These are phyloP conservation scores for Suhomyces sp. DNA, from an alignment of 805 yeast species.

Conservation along the genomic window DNA sequence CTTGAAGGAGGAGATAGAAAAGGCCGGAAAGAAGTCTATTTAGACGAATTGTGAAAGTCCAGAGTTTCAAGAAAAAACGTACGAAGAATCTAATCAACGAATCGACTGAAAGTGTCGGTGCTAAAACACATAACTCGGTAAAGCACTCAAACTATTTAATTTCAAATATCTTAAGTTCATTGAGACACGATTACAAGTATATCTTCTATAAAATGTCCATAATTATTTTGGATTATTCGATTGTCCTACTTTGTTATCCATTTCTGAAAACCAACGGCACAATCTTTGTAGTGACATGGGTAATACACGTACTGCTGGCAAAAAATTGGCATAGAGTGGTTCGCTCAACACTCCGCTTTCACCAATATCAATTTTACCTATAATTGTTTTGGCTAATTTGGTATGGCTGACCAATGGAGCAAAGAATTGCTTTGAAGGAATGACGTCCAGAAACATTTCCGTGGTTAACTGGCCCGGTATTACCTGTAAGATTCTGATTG, in stretches of 20 bases:
- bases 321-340: conserved; percentile 48
- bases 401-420: conserved; percentile 48
- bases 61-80: no score
- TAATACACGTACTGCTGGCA: conserved; percentile 42
- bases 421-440: conserved; percentile 39
- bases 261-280: conserved; percentile 35
- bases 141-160: no score
- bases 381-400: conserved; percentile 36
- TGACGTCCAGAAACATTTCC: conserved; percentile 48
- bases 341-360: conserved; percentile 41
- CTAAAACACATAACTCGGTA: no score
- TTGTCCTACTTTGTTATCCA: conserved; percentile 35
- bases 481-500: conserved; percentile 37
- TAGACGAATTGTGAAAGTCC: no score
- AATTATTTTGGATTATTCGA: neutral
- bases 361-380: conserved; percentile 35
- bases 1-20: conserved; percentile 20
- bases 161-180: no score
- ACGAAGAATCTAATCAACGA: no score
- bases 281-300: conserved; percentile 41
- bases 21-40: conserved; percentile 12
- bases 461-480: conserved; percentile 53
- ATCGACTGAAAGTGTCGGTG: no score
- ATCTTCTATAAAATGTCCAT: no score
- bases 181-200: no score